These are phyloP conservation scores for Hypoxylon sp. DNA, from an alignment of 2,329 filamentous ascomycete genomes.

Conservation along the genomic window DNA sequence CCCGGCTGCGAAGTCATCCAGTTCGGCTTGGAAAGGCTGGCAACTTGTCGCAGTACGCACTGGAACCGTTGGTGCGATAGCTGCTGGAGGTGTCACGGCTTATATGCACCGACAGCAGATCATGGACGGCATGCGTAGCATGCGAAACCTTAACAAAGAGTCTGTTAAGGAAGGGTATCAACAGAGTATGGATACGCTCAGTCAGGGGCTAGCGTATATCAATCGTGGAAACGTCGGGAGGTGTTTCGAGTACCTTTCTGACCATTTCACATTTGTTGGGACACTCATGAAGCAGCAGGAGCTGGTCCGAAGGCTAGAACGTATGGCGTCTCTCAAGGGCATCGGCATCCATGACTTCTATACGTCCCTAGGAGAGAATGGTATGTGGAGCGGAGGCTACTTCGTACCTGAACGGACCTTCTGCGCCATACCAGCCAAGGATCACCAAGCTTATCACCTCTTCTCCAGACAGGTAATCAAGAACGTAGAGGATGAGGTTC, in stretches of 20 bases:
- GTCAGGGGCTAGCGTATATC: constrained; percentile 70
- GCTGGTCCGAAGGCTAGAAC: constrained; percentile 75
- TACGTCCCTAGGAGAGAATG: constrained; percentile 80
- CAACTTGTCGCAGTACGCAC: constrained; percentile 81
- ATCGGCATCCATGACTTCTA: constrained; percentile 83
- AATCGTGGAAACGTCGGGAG: constrained; percentile 73
- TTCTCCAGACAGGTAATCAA: constrained; percentile 73
- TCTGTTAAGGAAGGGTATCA: constrained; percentile 65
- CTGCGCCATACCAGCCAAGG: constrained; percentile 75
- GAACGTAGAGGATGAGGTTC: constrained; percentile 77
- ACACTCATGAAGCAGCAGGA: constrained; percentile 82
- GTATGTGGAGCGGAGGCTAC: constrained; percentile 72
- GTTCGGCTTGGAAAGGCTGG: constrained; percentile 67
- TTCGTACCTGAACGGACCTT: constrained; percentile 81
- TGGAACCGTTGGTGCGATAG: constrained; percentile 84
- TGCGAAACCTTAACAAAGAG: constrained; percentile 64
- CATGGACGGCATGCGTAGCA: constrained; percentile 61
- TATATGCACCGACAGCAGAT: constrained; percentile 84
- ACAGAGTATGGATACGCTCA: constrained; percentile 64
- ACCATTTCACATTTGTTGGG: constrained; percentile 89
- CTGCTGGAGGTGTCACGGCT: constrained; percentile 83
- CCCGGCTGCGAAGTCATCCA: constrained; percentile 46
- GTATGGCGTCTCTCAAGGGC: constrained; percentile 71
- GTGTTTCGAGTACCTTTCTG: constrained; percentile 83
- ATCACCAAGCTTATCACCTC: constrained; percentile 58